phyloP scores from a whole-genome alignment of 2,329 filamentous ascomycete species.

The Botrytis galanthina region DNA sequence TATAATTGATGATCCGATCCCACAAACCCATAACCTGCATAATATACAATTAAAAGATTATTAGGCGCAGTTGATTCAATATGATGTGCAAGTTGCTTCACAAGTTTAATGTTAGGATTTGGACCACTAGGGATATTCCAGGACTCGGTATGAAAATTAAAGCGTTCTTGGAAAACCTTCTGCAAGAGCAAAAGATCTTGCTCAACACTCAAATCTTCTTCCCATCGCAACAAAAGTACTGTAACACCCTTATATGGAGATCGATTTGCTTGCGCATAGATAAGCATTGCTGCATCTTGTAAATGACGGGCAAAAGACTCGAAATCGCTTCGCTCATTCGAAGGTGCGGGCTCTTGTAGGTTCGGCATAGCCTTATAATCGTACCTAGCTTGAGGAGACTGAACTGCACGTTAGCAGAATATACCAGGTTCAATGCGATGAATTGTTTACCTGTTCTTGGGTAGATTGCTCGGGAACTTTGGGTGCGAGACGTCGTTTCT shows the following conservation, averaged over 20 bases:
- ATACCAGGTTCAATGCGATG: slow-evolving; percentile 10
- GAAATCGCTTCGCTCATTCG: slow-evolving; percentile 50
- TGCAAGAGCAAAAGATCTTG: slow-evolving; percentile 55
- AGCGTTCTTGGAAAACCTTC: slow-evolving; percentile 56
- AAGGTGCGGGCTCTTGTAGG: slow-evolving; percentile 35
- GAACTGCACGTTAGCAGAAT: slow-evolving; percentile 22
- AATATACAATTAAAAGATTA: slow-evolving; percentile 63
- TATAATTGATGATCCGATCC: slow-evolving; percentile 60
- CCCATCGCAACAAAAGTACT: slow-evolving; percentile 61
- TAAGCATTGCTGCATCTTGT: slow-evolving; percentile 66
- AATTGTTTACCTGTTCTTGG: slow-evolving; percentile 36
- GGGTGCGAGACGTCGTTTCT: slow-evolving; percentile 40
- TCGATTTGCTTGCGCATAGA: slow-evolving; percentile 60
- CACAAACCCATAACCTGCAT: slow-evolving; percentile 59
- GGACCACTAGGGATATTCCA: slow-evolving; percentile 60
- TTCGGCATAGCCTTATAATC: slow-evolving; percentile 37
- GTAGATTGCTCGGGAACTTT: slow-evolving; percentile 38
- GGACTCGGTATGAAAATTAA: slow-evolving; percentile 58
- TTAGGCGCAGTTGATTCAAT: slow-evolving; percentile 57
- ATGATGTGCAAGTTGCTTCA: slow-evolving; percentile 58
- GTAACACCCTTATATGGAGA: slow-evolving; percentile 58
- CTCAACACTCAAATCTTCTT: slow-evolving; percentile 55
- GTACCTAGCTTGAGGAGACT: slow-evolving; percentile 35
- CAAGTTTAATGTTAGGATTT: slow-evolving; percentile 60
- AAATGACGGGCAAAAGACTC: slow-evolving; percentile 66